Evolutionary conservation across 768 basidiomycete genomes (phyloP).

Genomic region (Fistulinella prunicolor): DNA sequence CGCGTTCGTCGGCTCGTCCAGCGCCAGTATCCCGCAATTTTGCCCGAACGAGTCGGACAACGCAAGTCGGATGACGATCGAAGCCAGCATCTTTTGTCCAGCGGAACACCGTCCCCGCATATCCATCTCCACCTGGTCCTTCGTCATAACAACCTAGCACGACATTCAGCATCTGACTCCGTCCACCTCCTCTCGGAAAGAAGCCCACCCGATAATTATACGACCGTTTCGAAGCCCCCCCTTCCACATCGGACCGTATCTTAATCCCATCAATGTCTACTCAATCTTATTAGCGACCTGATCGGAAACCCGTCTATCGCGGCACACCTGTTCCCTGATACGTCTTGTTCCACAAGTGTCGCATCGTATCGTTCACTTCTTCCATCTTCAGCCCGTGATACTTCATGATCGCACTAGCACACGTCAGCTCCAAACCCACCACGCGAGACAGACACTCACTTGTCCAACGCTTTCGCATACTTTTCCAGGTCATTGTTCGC

Average conservation of each 20-base stretch:
- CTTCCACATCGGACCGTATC: conserved; percentile 92
- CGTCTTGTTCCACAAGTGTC: conserved; percentile 96
- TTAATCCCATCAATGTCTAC: conserved; percentile 97
- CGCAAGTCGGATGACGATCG: conserved; percentile 95
- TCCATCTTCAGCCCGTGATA: conserved; percentile 98
- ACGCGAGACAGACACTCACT: conserved; percentile 46
- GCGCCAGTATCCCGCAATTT: conserved; percentile 94
- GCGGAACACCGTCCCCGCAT: conserved; percentile 99
- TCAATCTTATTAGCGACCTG: conserved; percentile 9
- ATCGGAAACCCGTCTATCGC: neutral
- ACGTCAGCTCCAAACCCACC: conserved; percentile 10
- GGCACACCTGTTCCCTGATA: conserved; percentile 93
- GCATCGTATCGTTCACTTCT: conserved; percentile 98
- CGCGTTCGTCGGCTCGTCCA: conserved; percentile 98
- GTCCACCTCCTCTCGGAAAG: conserved; percentile 3
- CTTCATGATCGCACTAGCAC: conserved; percentile 90
- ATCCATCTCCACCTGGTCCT: conserved; percentile 99
- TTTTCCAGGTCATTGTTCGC: conserved; percentile 97
- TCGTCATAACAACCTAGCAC: conserved; percentile 92
- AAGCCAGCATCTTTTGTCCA: conserved; percentile 98
- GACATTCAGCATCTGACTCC: conserved; percentile 14
- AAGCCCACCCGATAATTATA: conserved; percentile 91
- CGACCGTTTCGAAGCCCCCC: conserved; percentile 82
- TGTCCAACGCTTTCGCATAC: conserved; percentile 95
- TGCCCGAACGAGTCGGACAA: conserved; percentile 97